Conservation (phyloP, 495 filamentous ascomycete genomes). For the Pseudevernia furfuracea region DNA sequence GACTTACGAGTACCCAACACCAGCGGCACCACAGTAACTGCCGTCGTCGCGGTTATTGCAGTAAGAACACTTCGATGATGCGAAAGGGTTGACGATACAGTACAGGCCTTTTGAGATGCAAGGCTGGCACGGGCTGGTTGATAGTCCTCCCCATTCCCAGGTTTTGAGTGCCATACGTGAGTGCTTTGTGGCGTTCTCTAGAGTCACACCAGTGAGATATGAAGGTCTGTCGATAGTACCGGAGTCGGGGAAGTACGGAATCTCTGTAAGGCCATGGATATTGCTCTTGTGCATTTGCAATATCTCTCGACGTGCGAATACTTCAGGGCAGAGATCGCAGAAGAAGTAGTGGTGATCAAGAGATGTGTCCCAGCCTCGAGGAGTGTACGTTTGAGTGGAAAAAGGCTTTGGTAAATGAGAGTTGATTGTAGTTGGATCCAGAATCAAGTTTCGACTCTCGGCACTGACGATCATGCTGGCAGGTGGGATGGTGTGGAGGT, state of each 20-base stretch:
- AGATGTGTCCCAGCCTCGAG: neutral
- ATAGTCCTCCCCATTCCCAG: neutral
- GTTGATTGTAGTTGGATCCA: neutral
- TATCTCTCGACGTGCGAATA: neutral
- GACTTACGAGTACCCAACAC: neutral
- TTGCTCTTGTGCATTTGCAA: neutral
- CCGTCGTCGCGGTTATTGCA: neutral
- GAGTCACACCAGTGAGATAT: neutral
- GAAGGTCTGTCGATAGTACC: neutral
- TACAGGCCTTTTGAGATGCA: neutral
- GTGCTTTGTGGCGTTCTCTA: neutral
- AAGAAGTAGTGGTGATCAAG: neutral
- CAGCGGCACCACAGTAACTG: neutral
- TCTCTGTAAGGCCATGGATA: neutral
- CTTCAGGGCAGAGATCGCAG: neutral
- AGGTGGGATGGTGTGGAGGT: neutral
- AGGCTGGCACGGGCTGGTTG: neutral
- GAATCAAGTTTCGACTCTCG: neutral
- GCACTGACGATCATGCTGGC: neutral
- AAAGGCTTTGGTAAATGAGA: neutral
- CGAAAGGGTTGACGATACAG: neutral
- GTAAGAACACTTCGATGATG: neutral
- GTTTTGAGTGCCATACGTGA: neutral
- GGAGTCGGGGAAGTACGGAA: neutral
- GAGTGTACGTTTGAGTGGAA: neutral